A percentile compares a stretch with the other conserved stretches of the same genome.
Evolutionary conservation across 768 basidiomycete genomes (phyloP).

Genomic region (Amanita polypyramis): DNA sequence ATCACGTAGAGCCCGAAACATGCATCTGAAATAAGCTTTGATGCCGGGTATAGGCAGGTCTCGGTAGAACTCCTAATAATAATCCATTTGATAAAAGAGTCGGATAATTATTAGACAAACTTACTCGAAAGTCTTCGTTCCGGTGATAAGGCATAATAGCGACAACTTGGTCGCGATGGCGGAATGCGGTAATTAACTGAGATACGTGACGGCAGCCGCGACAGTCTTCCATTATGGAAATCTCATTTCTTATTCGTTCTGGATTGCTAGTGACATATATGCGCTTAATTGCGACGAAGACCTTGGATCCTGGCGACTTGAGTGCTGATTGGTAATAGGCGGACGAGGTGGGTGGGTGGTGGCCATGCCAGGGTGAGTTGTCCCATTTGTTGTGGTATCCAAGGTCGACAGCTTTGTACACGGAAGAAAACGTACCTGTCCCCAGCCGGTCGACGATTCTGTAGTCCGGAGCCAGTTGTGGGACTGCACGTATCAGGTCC

Average conservation of each 20-base stretch:
- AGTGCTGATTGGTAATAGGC: conserved; percentile 51
- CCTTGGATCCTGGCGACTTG: conserved; percentile 33
- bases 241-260: conserved; percentile 85
- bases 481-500: conserved; percentile 57
- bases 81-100: background rate
- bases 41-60: conserved; percentile 65
- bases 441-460: conserved; percentile 83
- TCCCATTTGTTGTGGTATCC: conserved; percentile 67
- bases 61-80: conserved; percentile 68
- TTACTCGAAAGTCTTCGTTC: conserved; percentile 87
- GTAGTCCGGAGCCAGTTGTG: conserved; percentile 59
- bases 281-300: conserved; percentile 89
- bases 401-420: conserved; percentile 94
- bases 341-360: conserved; percentile 50
- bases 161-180: conserved; percentile 85
- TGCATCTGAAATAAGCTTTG: conserved; percentile 80
- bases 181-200: conserved; percentile 91
- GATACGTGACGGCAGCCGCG: conserved; percentile 82
- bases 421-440: conserved; percentile 96
- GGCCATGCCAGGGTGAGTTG: conserved; percentile 63
- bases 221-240: conserved; percentile 79
- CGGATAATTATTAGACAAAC: conserved; percentile 18
- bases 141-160: conserved; percentile 89
- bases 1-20: conserved; percentile 84
- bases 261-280: conserved; percentile 97